Evolutionary conservation across 495 filamentous ascomycete genomes (phyloP), one percentile per base, ranked within the genome.

Genomic region (Pyrenopolyporus hunteri): DNA sequence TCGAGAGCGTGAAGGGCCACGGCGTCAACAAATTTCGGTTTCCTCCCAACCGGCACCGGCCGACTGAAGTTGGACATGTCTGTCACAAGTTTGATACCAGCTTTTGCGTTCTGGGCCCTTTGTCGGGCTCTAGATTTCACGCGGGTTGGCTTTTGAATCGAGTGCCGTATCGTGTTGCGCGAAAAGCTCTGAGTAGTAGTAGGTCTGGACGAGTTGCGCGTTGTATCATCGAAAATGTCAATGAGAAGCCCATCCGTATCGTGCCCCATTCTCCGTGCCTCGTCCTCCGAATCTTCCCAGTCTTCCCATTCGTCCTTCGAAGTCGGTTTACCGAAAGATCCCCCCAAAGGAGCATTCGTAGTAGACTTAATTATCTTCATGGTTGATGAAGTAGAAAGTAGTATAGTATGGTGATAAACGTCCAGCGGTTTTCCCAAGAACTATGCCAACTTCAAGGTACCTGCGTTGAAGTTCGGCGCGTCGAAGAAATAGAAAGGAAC

Each of bases 41-140:
- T 64, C 33, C 55, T 28, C 16, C 28, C 5, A 29, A 22, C 14
- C 17, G 49, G 16, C 43, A 47, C 31, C 13, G 51, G 45, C 39
- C 52, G 54, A n/a, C 66, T 73, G 31, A 80, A 72, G 36, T 61
- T 66, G 13, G 77, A 64, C 77, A 81, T 80, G 56, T 81, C 79
- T 7, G 89, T 91, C 6, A 89, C 80, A 3, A 92, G 63, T 61
- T 82, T 89, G 68, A 91, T 79, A 2, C 87, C 87, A 8, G 82
- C 83, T 64, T 75, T 77, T 14, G 76, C 78, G 53, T 82, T 87
- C 57, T 83, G 83, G 2, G 76, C 79, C 56, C 77, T 81, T 69
- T 84, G 80, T 44, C 80, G 72, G 6, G 71, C 71, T 29, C 70
- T 76, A 4, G 80, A 83, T 61, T 75, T 81, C 9, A 77, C 65